Conservation (phyloP, 805 yeast species). For the Starmerella roubikii region DNA sequence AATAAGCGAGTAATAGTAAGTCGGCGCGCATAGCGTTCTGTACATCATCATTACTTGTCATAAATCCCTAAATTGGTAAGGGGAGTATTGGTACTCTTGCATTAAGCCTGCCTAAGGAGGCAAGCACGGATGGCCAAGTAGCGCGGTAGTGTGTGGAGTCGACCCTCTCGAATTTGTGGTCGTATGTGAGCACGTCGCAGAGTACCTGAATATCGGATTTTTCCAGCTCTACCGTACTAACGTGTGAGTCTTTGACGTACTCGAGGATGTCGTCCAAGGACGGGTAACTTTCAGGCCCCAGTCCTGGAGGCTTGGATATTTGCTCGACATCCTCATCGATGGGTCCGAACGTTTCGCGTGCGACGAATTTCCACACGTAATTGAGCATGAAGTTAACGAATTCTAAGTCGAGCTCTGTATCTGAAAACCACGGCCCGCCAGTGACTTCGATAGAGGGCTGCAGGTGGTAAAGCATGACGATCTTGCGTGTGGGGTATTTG, state of each 20-base stretch:
- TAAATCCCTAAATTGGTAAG: conserved; percentile 8
- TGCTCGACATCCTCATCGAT: conserved; percentile 34
- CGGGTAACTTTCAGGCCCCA: conserved; percentile 39
- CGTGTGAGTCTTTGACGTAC: conserved; percentile 56
- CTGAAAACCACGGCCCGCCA: conserved; percentile 99
- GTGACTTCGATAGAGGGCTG: conserved; percentile 94
- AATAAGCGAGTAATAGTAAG: no score
- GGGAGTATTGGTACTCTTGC: conserved; percentile 11
- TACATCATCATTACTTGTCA: no score
- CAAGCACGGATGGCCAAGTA: conserved; percentile 48
- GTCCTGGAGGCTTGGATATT: conserved; percentile 39
- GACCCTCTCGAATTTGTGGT: conserved; percentile 65
- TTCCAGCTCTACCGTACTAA: conserved; percentile 70
- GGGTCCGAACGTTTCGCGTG: conserved; percentile 55
- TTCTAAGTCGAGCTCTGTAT: conserved; percentile 84
- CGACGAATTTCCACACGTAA: conserved; percentile 78
- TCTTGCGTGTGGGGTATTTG: conserved; percentile 81
- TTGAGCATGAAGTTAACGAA: conserved; percentile 73
- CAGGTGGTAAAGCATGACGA: conserved; percentile 84
- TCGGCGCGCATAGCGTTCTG: no score
- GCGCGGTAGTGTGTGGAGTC: conserved; percentile 55
- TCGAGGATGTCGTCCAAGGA: conserved; percentile 59
- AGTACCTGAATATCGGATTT: conserved; percentile 61
- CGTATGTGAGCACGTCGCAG: conserved; percentile 78
- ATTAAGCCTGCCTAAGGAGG: conserved; percentile 16